These are phyloP conservation scores for Pseudofabraea citricarpa DNA, from an alignment of 2,329 filamentous ascomycete genomes.

Conservation along the genomic window DNA sequence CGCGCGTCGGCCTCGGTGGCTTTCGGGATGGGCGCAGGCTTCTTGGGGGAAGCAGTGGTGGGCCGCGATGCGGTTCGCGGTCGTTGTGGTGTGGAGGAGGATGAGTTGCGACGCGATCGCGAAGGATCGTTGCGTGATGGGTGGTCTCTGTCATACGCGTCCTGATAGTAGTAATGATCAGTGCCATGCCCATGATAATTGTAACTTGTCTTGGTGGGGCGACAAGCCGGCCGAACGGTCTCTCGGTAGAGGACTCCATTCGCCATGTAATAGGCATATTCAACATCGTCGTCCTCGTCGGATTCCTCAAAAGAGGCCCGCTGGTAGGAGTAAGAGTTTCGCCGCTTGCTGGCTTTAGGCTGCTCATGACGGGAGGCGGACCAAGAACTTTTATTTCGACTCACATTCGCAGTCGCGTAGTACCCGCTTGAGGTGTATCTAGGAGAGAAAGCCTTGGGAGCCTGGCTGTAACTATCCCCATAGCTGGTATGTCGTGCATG, in stretches of 20 bases:
- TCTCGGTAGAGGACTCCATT: slow-evolving; percentile 23
- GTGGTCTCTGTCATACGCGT: slow-evolving; percentile 27
- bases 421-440: slow-evolving; percentile 30
- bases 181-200: slow-evolving; percentile 30
- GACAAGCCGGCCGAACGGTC: slow-evolving; percentile 11
- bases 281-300: slow-evolving; percentile 30
- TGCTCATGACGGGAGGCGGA: slow-evolving; percentile 22
- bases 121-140: slow-evolving; percentile 17
- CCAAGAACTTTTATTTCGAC: slow-evolving; percentile 30
- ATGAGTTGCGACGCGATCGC: slow-evolving; percentile 7
- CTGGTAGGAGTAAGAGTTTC: slow-evolving; percentile 27
- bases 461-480: slow-evolving; percentile 24
- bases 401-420: slow-evolving; percentile 33
- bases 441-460: slow-evolving; percentile 25
- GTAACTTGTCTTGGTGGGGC: slow-evolving; percentile 23
- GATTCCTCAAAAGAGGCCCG: slow-evolving; percentile 30
- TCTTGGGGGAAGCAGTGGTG: not conserved
- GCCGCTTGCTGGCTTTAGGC: slow-evolving; percentile 15
- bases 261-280: slow-evolving; percentile 25
- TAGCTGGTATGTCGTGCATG: slow-evolving; percentile 27
- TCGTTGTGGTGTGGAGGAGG: slow-evolving; percentile 15
- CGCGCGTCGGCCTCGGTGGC: slow-evolving; percentile 57
- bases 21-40: slow-evolving; percentile 19
- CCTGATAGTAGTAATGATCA: slow-evolving; percentile 29
- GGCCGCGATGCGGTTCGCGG: slow-evolving; percentile 4